A percentile compares a stretch with the other conserved stretches of the same genome.
Conservation (phyloP, 768 basidiomycete genomes). For the Tricholoma sp. region DNA sequence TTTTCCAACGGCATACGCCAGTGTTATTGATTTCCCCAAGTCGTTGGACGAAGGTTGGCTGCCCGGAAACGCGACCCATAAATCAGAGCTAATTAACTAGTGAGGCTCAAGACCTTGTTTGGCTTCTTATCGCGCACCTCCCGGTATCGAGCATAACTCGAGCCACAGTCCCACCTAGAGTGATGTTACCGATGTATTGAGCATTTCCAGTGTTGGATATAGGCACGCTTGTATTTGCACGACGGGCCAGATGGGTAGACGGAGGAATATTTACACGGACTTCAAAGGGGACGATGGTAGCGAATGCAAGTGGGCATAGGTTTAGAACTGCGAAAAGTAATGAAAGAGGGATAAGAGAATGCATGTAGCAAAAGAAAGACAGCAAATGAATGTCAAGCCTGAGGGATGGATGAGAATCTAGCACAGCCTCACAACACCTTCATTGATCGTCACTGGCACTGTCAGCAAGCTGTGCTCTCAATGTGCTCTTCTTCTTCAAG, state of each 20-base stretch:
- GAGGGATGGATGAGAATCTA: constrained; percentile 1
- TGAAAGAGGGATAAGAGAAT: constrained; percentile 38
- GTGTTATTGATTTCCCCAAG: constrained; percentile 48
- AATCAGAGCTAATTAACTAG: constrained; percentile 49
- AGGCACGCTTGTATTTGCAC: constrained; percentile 31
- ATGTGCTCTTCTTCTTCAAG: too few relatives aligned
- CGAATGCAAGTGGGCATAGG: constrained; percentile 27
- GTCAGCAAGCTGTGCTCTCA: too few relatives aligned
- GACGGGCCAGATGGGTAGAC: constrained; percentile 23
- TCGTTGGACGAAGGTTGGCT: constrained; percentile 46
- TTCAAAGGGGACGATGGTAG: constrained; percentile 34
- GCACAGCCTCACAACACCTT: too few relatives aligned
- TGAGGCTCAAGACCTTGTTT: neutral
- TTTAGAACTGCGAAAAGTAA: constrained; percentile 35
- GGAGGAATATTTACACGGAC: constrained; percentile 24
- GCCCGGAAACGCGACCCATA: constrained; percentile 59
- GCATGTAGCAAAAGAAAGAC: constrained; percentile 28
- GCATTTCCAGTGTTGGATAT: constrained; percentile 65
- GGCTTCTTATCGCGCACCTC: constrained; percentile 39
- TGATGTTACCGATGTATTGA: constrained; percentile 69
- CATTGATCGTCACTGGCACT: too few relatives aligned
- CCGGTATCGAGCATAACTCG: constrained; percentile 73
- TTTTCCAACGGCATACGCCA: constrained; percentile 66
- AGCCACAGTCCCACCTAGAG: constrained; percentile 52
- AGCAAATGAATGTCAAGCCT: constrained; percentile 5